Conservation (phyloP, 2,329 filamentous ascomycete genomes). For the Dactylellina haptotyla region DNA sequence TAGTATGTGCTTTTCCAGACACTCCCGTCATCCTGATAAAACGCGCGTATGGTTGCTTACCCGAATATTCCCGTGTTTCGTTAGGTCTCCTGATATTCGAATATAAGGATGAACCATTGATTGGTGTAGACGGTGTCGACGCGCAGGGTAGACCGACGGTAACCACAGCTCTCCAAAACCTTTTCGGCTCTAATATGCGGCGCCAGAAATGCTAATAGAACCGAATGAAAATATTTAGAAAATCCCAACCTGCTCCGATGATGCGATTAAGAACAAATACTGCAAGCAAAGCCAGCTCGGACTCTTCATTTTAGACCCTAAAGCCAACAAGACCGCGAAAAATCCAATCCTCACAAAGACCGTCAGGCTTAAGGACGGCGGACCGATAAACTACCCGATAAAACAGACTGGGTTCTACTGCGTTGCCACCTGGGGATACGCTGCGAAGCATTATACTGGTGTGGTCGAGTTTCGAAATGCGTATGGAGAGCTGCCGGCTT, state of each 20-base stretch:
- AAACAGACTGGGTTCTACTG: constrained; percentile 97
- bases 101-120: constrained; percentile 81
- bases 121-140: constrained; percentile 28
- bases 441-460: constrained; percentile 74
- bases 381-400: constrained; percentile 80
- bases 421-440: constrained; percentile 78
- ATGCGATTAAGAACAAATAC: constrained; percentile 73
- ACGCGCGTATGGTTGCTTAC: constrained; percentile 75
- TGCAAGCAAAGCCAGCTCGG: constrained; percentile 83
- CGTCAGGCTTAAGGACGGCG: constrained; percentile 79
- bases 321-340: constrained; percentile 76
- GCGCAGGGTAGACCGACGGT: constrained; percentile 21
- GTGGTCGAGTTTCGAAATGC: constrained; percentile 93
- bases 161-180: background rate
- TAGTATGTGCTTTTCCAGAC: constrained; percentile 30
- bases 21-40: background rate
- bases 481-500: constrained; percentile 92
- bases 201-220: too few relatives aligned
- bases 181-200: too few relatives aligned
- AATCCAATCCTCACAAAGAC: constrained; percentile 81
- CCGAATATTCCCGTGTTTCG: constrained; percentile 66
- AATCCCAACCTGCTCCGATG: constrained; percentile 76
- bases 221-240: constrained; percentile 66
- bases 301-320: constrained; percentile 81
- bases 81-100: constrained; percentile 74